Base-by-base conservation (phyloP, 1,284 basidiomycete genomes). In the Ceratobasidium papillatum region DNA sequence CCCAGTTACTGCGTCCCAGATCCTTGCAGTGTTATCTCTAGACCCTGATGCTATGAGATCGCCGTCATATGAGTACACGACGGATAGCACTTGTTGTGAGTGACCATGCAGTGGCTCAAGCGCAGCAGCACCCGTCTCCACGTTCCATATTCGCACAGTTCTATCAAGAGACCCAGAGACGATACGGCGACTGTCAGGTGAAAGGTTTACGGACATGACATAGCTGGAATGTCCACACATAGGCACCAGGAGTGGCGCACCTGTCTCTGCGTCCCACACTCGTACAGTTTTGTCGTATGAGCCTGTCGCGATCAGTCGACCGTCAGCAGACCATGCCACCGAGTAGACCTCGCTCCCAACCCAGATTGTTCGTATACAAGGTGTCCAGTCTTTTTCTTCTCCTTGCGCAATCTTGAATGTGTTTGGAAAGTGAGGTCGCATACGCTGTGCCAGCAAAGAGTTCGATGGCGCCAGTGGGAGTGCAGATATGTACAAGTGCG, bases 141-240 rank as follows among this genome's bases (percentile, higher is more conserved):
- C n/a, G n/a, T n/a, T 47, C 74, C 74, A 75, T 43, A 75, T 12
- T 36, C 59, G 43, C n/a, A 75, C 27, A n/a, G 68, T 47, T 2
- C n/a, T 25, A 41, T 72, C 68, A 1, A 30, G 3, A 11, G 58
- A 65, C 14, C 69, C 68, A 52, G 75, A 73, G 12, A 47, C 75
- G 27, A 73, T 64, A 7, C 49, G 41, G 12, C 14, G 45, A 19
- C 75, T 61, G 49, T 75, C 69, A 8, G 58, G 62, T 12, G 66
- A 75, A 34, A 75, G 61, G 19, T 54, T 54, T 41, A 75, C 65
- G 11, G 74, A 75, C 12, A 4, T 49, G 32, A 75, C 74, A 17
- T 8, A 3, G 30, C 9, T 3, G 7, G 41, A 59, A 34, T 75
- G 74, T 9, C 65, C 64, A 25, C 5, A 45, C 3, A 69, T 12